Conservation (phyloP, 768 basidiomycete genomes). For the Obba rivulosa region DNA sequence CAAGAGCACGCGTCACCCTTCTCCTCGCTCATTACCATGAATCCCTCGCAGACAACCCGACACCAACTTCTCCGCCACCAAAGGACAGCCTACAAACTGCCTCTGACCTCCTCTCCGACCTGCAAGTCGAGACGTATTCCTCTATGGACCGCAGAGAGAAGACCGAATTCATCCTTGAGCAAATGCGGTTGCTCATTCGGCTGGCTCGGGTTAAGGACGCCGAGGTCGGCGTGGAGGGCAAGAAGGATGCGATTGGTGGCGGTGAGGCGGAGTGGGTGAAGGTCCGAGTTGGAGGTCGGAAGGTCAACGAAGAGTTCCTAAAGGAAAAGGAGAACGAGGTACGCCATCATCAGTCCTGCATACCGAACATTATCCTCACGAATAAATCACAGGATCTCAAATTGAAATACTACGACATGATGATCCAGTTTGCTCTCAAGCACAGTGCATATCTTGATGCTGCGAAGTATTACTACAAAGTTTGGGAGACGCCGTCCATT, state of each 20-base stretch:
- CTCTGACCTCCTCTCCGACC: constrained; percentile 87
- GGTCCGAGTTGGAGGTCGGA: constrained; percentile 85
- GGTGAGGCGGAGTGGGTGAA: constrained; percentile 93
- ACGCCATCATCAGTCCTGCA: constrained; percentile 14
- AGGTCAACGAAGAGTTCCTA: constrained; percentile 90
- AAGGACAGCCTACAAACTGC: constrained; percentile 80
- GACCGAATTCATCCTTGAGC: constrained; percentile 96
- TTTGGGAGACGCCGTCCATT: constrained; percentile 96
- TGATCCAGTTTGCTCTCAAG: constrained; percentile 92
- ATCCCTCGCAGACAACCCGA: constrained; percentile 44
- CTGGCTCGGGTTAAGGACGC: constrained; percentile 74
- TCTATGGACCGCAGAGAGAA: constrained; percentile 98
- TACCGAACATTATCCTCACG: not conserved
- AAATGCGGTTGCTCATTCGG: constrained; percentile 85
- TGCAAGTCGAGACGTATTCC: constrained; percentile 98
- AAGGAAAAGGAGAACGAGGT: constrained; percentile 89
- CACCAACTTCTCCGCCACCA: constrained; percentile 29
- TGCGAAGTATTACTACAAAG: constrained; percentile 91
- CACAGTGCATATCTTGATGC: constrained; percentile 85
- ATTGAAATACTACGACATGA: constrained; percentile 91
- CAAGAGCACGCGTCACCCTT: constrained; percentile 90
- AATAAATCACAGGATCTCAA: constrained; percentile 73
- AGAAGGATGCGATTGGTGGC: constrained; percentile 56
- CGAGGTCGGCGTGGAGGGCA: constrained; percentile 51
- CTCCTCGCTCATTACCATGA: constrained; percentile 85